Evolutionary conservation across 1,284 basidiomycete species (phyloP), one percentile per base, ranked within the genome.

Genomic region (Sanghuangporus weigelae): DNA sequence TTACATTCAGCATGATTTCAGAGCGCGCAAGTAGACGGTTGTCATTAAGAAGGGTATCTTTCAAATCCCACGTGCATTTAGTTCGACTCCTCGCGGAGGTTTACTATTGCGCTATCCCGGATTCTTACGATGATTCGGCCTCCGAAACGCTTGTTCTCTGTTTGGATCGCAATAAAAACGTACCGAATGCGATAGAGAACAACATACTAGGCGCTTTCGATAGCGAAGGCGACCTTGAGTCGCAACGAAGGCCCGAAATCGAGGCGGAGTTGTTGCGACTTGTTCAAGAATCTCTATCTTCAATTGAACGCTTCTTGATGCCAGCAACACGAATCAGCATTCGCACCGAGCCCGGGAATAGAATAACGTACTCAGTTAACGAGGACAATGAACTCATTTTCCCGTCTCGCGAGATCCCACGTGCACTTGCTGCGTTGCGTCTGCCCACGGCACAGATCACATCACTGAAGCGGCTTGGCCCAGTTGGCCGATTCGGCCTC

Each of bases 311-410:
- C n/a, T 46, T 61, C 40, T 61, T 40, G n/a, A 14, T 48, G 4
- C 7, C 60, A 5, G 51, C 60, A 21, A 61, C 60, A 16, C 38
- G 60, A n/a, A 48, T 61, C 23, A 56, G n/a, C 10, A 23, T 56
- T 19, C 51, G 60, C 16, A 61, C 51, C 5, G 10, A 19, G 1
- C 14, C 26, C 10, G 35, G 21, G 8, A 23, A 40, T 7, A 38
- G 54, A 21, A 8, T 59, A n/a, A 36, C 26, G 38, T 61, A 46
- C 53, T 38, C 51, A 35, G 39, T 35, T 11, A 56, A 31, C 14
- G 60, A 61, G 35, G 60, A 61, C 23, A 21, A 42, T 11, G 60
- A 61, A 26, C 51, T 55, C 26, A 39, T 61, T 51, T 54, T 61
- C 12, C 51, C 60, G 8, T 56, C 46, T 42, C 26, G 19, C 21